Evolutionary conservation across 306 rosid species (phyloP), one percentile per base, ranked within the genome.

Genomic region (Pyrus pyrifolia): DNA sequence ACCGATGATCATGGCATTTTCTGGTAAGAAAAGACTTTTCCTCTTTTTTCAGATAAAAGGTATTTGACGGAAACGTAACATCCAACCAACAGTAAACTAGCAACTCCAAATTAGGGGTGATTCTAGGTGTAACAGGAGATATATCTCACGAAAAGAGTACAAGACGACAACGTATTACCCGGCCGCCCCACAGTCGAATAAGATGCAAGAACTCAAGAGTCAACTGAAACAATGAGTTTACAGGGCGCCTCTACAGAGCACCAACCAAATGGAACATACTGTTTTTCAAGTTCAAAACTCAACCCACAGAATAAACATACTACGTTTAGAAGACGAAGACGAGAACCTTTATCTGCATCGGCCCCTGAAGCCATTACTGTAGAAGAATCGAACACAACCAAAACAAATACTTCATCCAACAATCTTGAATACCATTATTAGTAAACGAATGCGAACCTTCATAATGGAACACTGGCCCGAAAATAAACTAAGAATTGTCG

Each of bases 391-490:
- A 63, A 58, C 29, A 59, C 4, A 40, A 59, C n/a, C 72, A 45
- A 44, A 87, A 78, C 67, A 61, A 79, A 78, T 73, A 70, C 68
- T 45, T 74, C 85, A 49, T 52, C 73, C 83, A 79, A 76, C 82
- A 68, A 66, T 76, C 77, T 71, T 76, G 38, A 35, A 22, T 59
- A 65, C 71, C 57, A 80, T 73, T 80, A 82, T 83, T 69, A 73
- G 84, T 22, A 80, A 74, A 85, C 85, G 78, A 83, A 59, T 40
- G 57, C 68, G 30, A 60, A 5, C 55, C 40, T 58, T 38, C 67
- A 58, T 14, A 58, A 72, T 29, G 64, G 61, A 30, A 19, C 49
- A 71, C 33, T 55, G 4, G 25, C 45, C 45, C 61, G 6, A 70
- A 70, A 23, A 27, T 35, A 11, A 33, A 11, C 64, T 53, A 29